phyloP scores from a whole-genome alignment of 176 grass and related monocot species.

The Juncus effusus region DNA sequence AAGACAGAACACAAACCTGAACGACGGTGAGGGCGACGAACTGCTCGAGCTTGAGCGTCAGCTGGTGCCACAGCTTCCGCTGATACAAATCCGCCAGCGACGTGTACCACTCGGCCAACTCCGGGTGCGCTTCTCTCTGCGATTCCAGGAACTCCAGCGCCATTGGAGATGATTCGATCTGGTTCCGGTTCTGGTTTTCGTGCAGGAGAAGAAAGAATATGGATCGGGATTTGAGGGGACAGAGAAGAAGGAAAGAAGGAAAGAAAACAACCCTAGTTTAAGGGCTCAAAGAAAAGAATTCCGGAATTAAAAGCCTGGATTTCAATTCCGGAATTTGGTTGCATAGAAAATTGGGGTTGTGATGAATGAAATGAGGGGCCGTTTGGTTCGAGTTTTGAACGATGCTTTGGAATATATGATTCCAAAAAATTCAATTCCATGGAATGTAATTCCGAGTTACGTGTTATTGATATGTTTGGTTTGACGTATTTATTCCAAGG shows the following conservation, averaged over 20 bases:
- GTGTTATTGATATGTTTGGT: too few species aligned
- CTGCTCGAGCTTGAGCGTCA: slow-evolving; percentile 89
- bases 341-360: too few species aligned
- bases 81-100: slow-evolving; percentile 74
- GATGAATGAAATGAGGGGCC: too few species aligned
- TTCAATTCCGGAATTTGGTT: too few species aligned
- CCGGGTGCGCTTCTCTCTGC: slow-evolving; percentile 58
- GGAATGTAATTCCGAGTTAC: too few species aligned
- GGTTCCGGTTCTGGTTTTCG: slow-evolving; percentile 5
- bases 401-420: too few species aligned
- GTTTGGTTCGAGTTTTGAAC: too few species aligned
- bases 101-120: slow-evolving; percentile 79
- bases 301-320: too few species aligned
- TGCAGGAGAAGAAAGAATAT: slow-evolving; percentile 28
- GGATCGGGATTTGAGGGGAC: slow-evolving; percentile 28
- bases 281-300: too few species aligned
- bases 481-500: too few species aligned
- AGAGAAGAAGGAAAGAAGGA: slow-evolving; percentile 9
- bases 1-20: slow-evolving; percentile 36
- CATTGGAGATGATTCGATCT: slow-evolving; percentile 37
- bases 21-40: slow-evolving; percentile 70
- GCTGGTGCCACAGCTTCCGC: slow-evolving; percentile 83
- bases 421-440: too few species aligned
- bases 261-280: slow-evolving; percentile 22
- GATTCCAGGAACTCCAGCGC: slow-evolving; percentile 81